phyloP scores from a whole-genome alignment of 768 basidiomycete genomes.

The Hericium rajendrae region DNA sequence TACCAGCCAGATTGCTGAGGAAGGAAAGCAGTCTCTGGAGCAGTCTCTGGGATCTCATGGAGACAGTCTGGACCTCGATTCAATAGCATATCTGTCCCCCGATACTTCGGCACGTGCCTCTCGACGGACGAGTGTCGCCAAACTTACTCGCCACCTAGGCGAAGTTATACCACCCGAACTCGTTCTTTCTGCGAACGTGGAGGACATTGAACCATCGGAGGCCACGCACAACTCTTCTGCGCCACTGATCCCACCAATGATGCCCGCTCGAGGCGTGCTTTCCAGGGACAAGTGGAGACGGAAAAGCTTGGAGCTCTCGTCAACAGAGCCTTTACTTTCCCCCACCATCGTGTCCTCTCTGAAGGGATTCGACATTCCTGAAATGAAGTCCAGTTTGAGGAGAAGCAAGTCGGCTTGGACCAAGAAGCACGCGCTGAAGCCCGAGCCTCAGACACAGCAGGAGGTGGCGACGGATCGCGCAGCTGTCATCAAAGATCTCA shows the following conservation, averaged over 20 bases:
- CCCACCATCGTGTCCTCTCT: not conserved
- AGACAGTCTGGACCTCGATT: too few species aligned
- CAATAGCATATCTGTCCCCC: too few species aligned
- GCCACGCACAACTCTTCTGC: not conserved
- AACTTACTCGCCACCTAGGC: constrained; percentile 28
- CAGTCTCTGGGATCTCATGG: too few species aligned
- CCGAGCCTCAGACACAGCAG: not conserved
- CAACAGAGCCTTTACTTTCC: not conserved
- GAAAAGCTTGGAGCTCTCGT: constrained; percentile 2
- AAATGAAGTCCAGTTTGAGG: not conserved
- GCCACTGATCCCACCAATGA: not conserved
- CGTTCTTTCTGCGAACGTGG: constrained; percentile 4
- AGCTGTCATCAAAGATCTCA: not conserved
- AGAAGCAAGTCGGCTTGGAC: constrained; percentile 24
- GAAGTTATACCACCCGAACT: constrained; percentile 30
- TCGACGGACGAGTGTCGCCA: constrained; percentile 21
- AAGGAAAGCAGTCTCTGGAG: too few species aligned
- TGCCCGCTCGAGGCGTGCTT: not conserved
- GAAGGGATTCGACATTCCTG: too few species aligned
- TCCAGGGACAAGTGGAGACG: not conserved
- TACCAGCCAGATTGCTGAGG: too few species aligned
- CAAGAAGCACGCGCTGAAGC: constrained; percentile 2
- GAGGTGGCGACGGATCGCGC: constrained; percentile 1
- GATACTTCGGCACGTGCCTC: constrained; percentile 12
- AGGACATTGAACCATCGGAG: not conserved